phyloP scores from a whole-genome alignment of 1,284 basidiomycete species.

The Cryptococcus jaspeensis region DNA sequence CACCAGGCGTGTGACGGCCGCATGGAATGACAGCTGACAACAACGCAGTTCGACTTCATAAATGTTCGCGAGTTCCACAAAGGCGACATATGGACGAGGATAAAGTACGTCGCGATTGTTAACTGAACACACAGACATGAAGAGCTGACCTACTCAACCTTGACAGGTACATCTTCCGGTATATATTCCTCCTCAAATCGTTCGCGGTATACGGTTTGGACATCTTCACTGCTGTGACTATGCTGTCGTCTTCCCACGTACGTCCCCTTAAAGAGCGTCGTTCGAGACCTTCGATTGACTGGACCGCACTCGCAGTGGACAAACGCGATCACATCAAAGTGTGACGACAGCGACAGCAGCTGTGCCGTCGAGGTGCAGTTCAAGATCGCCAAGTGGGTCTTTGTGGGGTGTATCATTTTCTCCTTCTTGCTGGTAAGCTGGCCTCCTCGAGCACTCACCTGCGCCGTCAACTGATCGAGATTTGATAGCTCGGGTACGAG shows the following conservation, averaged over 20 bases:
- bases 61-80: constrained; percentile 84
- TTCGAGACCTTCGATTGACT: constrained; percentile 1
- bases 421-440: constrained; percentile 83
- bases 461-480: not conserved
- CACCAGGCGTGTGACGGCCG: not conserved
- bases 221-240: constrained; percentile 95
- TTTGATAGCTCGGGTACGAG: constrained; percentile 73
- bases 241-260: constrained; percentile 78
- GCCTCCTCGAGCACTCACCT: not conserved
- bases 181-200: constrained; percentile 87
- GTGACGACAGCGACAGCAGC: constrained; percentile 52
- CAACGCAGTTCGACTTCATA: constrained; percentile 89
- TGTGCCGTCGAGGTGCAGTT: constrained; percentile 86
- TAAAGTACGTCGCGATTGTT: constrained; percentile 62
- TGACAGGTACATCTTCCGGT: constrained; percentile 82
- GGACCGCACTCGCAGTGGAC: constrained; percentile 61
- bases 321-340: constrained; percentile 80
- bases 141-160: not conserved
- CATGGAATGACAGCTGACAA: not conserved
- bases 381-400: constrained; percentile 88
- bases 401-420: constrained; percentile 96
- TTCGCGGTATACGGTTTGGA: constrained; percentile 95
- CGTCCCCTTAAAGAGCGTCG: constrained; percentile 6
- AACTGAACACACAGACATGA: too few species aligned
- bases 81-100: constrained; percentile 77